phyloP scores from a whole-genome alignment of 164 flowering plant genomes.

The Umbellularia californica region DNA sequence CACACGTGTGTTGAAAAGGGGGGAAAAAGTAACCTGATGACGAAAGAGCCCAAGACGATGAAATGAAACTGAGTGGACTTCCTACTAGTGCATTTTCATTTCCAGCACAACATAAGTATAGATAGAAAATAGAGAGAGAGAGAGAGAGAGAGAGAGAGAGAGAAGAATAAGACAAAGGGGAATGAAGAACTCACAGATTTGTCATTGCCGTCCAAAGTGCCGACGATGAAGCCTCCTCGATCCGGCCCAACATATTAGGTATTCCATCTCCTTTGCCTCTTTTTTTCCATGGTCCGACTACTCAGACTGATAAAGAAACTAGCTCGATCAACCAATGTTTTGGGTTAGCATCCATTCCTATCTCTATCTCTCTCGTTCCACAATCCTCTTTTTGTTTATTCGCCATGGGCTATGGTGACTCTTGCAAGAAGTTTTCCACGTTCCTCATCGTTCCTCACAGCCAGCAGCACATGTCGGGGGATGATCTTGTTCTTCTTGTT shows the following conservation, averaged over 20 bases:
- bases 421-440: conserved; percentile 61
- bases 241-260: conserved; percentile 28
- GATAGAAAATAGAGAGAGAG: no score
- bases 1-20: no score
- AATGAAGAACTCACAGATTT: not conserved
- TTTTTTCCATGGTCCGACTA: no score
- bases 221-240: not conserved
- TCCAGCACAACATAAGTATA: no score
- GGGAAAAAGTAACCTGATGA: no score
- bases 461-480: conserved; percentile 59
- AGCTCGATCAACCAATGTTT: no score
- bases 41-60: no score
- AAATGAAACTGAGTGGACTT: no score
- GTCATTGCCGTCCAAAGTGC: not conserved
- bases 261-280: conserved; percentile 34
- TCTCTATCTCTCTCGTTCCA: conserved; percentile 13
- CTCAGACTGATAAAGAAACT: no score
- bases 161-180: no score
- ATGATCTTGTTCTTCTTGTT: conserved; percentile 71
- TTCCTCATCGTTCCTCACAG: conserved; percentile 73
- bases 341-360: not conserved
- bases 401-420: conserved; percentile 56
- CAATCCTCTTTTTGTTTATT: conserved; percentile 41
- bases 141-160: no score
- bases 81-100: no score